A percentile compares a stretch with the other conserved stretches of the same genome.
Conservation (phyloP, 495 filamentous ascomycete genomes). For the Neurospora sp. region DNA sequence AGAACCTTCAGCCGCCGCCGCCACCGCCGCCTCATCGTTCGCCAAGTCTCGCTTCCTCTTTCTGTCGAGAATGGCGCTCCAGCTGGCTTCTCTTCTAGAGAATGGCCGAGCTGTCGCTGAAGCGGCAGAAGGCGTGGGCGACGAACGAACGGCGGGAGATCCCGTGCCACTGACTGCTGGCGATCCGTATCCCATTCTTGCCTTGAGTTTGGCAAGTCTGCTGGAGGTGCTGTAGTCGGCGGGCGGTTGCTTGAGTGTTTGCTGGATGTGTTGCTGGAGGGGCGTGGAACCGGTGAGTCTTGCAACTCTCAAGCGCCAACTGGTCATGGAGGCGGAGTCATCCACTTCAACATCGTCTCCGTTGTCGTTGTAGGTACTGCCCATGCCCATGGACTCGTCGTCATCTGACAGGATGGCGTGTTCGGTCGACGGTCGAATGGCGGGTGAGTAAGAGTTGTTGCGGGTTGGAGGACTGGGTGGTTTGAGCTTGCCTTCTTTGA, state of each 20-base stretch:
- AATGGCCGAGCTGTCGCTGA: neutral
- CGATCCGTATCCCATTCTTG: neutral
- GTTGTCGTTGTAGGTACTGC: neutral
- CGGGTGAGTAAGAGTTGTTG: neutral
- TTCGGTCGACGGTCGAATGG: neutral
- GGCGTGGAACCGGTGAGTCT: neutral
- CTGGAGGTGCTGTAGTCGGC: neutral
- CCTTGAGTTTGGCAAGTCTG: neutral
- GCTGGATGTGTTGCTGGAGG: neutral
- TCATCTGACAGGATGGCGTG: neutral
- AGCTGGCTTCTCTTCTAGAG: neutral
- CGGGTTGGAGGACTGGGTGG: neutral
- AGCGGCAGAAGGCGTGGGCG: slow-evolving; percentile 3
- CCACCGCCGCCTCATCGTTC: neutral
- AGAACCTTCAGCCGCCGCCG: neutral
- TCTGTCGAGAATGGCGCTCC: neutral
- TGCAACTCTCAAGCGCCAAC: neutral
- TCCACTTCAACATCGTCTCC: neutral
- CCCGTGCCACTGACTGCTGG: neutral
- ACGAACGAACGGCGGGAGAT: neutral
- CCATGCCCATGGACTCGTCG: neutral
- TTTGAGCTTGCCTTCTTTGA: slow-evolving; percentile 16
- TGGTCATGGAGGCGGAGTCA: neutral
- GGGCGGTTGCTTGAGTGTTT: neutral
- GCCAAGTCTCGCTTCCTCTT: slow-evolving; percentile 1